These are phyloP conservation scores for Micractinium sp. DNA, from an alignment of 139 green algal genomes.

Conservation along the genomic window DNA sequence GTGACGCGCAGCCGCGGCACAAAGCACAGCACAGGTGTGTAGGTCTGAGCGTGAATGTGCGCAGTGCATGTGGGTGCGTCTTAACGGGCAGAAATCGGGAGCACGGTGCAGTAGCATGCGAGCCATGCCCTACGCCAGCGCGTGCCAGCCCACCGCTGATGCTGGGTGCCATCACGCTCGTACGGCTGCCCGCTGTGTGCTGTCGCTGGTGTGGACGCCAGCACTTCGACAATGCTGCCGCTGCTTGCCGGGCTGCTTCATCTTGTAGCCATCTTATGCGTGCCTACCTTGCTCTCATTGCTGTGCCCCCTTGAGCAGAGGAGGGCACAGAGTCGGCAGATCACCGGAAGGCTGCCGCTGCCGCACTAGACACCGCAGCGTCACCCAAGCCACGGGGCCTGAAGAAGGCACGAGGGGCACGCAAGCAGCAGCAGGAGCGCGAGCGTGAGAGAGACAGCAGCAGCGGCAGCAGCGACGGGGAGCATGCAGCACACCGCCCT, in stretches of 20 bases:
- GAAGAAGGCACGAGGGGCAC: background rate
- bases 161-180: too few species aligned
- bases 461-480: background rate
- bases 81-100: too few species aligned
- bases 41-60: too few species aligned
- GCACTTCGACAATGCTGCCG: background rate
- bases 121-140: too few species aligned
- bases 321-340: constrained; percentile 18
- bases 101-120: too few species aligned
- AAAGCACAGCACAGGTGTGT: constrained; percentile 27
- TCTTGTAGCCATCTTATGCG: background rate
- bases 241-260: background rate
- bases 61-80: too few species aligned
- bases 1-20: constrained; percentile 13
- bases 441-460: background rate
- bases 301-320: background rate
- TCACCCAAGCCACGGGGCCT: background rate
- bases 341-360: background rate
- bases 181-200: too few species aligned
- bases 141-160: too few species aligned
- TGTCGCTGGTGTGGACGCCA: too few species aligned
- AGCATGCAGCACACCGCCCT: background rate
- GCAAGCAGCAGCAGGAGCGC: background rate
- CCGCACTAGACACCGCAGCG: constrained; percentile 10
- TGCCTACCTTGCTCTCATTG: background rate